A percentile compares a stretch with the other conserved stretches of the same genome.
Conservation (phyloP, 2,329 filamentous ascomycete genomes). For the Fusarium foetens region DNA sequence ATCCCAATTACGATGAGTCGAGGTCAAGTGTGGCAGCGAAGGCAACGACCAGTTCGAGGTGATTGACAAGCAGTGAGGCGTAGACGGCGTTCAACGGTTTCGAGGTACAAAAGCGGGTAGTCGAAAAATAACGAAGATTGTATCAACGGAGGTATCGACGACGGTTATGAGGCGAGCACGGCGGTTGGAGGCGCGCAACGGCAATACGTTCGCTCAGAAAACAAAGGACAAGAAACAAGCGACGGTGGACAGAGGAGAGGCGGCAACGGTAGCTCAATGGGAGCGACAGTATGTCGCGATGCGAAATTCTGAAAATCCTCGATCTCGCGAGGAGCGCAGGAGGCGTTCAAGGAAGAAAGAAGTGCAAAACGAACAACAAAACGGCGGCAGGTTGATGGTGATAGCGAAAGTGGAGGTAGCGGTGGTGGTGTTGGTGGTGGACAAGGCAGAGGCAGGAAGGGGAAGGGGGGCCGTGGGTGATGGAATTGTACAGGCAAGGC, state of each 20-base stretch:
- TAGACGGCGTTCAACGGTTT: neutral
- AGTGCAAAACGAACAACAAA: slow-evolving; percentile 34
- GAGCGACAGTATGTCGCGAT: slow-evolving; percentile 27
- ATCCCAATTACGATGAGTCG: slow-evolving; percentile 10
- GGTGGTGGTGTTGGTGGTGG: slow-evolving; percentile 30
- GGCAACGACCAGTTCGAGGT: slow-evolving; percentile 6
- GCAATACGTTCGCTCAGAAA: slow-evolving; percentile 18
- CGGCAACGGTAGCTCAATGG: slow-evolving; percentile 30
- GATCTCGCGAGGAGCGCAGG: slow-evolving; percentile 31
- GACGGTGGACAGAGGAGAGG: slow-evolving; percentile 8
- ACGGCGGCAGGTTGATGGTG: slow-evolving; percentile 37
- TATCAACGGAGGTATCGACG: slow-evolving; percentile 15
- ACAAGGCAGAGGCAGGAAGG: slow-evolving; percentile 33
- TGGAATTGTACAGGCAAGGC: slow-evolving; percentile 37
- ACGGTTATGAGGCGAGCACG: slow-evolving; percentile 16
- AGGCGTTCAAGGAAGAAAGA: slow-evolving; percentile 26
- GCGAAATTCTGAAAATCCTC: slow-evolving; percentile 15
- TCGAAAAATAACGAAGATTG: slow-evolving; percentile 7
- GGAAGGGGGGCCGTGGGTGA: slow-evolving; percentile 32
- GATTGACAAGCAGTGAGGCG: slow-evolving; percentile 1
- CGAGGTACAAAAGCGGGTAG: slow-evolving; percentile 2
- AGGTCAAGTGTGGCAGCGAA: neutral
- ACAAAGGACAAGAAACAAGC: slow-evolving; percentile 25
- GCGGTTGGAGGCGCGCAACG: slow-evolving; percentile 26
- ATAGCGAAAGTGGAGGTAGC: slow-evolving; percentile 37